A percentile compares a stretch with the other conserved stretches of the same genome.
These are phyloP conservation scores for Nannizziopsis arthrosporioides DNA, from an alignment of 2,329 filamentous ascomycete genomes.

Conservation along the genomic window DNA sequence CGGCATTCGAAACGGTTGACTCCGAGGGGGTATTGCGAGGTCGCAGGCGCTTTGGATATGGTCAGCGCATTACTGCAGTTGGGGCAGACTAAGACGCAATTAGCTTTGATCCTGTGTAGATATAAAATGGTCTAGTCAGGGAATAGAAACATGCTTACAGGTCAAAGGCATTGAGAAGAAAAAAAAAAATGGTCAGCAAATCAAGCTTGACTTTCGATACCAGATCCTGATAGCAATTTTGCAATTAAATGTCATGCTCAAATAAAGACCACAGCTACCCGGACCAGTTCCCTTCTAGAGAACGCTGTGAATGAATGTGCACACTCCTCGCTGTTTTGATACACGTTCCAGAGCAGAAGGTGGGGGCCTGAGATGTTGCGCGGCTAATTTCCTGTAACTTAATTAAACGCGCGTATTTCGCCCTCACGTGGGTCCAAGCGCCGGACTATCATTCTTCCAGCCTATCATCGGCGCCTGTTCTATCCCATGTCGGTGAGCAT, in stretches of 20 bases:
- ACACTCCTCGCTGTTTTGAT: neutral
- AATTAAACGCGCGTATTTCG: constrained; percentile 10
- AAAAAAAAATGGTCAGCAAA: neutral
- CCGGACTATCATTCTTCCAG: constrained; percentile 8
- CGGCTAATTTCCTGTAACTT: constrained; percentile 9
- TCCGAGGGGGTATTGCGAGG: constrained; percentile 30
- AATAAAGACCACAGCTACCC: neutral
- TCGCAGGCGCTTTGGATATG: constrained; percentile 32
- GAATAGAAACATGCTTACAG: constrained; percentile 21
- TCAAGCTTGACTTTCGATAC: neutral
- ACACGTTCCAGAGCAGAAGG: constrained; percentile 2
- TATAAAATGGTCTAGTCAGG: constrained; percentile 3
- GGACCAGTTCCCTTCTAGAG: neutral
- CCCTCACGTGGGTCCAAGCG: neutral
- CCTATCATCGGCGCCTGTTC: constrained; percentile 10
- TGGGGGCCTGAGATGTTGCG: constrained; percentile 8
- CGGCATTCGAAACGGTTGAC: constrained; percentile 85
- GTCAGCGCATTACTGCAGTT: constrained; percentile 41
- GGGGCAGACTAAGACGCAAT: constrained; percentile 33
- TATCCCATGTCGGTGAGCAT: neutral
- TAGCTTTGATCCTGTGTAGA: neutral
- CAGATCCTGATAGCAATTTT: neutral
- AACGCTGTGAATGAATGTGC: neutral
- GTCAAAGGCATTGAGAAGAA: constrained; percentile 28
- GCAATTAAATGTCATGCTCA: constrained; percentile 5